Evolutionary conservation across 208 protist genomes (phyloP).

Genomic region (Herpetomonas samuelpessoai): DNA sequence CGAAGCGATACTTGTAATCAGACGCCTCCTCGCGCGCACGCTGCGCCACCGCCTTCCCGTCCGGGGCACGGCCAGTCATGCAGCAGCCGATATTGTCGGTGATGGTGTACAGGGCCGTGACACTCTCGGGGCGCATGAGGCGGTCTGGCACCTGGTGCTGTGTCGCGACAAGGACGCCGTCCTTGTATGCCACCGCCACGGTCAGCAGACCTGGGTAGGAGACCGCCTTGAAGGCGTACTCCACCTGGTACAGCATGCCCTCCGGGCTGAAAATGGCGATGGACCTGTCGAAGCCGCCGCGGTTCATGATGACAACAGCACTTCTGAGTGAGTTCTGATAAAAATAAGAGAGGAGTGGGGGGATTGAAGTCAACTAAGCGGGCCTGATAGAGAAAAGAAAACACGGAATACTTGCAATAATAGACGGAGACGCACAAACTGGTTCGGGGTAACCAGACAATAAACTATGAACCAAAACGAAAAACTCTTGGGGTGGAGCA

Average conservation of each 20-base stretch:
- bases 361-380: neutral
- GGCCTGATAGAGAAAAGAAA: conserved; percentile 6
- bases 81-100: conserved; percentile 94
- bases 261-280: conserved; percentile 99
- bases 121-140: conserved; percentile 94
- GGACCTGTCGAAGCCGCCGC: conserved; percentile 96
- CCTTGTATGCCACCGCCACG: conserved; percentile 94
- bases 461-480: neutral
- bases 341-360: conserved; percentile 6
- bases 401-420: no score
- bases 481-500: no score
- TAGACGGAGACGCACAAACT: no score
- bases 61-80: conserved; percentile 93
- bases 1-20: conserved; percentile 95
- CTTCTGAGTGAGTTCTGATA: conserved; percentile 1
- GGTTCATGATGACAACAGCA: conserved; percentile 44
- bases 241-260: conserved; percentile 98
- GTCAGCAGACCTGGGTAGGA: conserved; percentile 95
- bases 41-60: conserved; percentile 92
- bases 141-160: conserved; percentile 98
- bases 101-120: conserved; percentile 96
- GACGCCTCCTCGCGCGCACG: conserved; percentile 95
- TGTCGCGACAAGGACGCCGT: conserved; percentile 94
- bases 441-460: neutral
- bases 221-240: conserved; percentile 99